phyloP scores from a whole-genome alignment of 2,329 filamentous ascomycete genomes.

The Macrophomina pseudophaseolina region DNA sequence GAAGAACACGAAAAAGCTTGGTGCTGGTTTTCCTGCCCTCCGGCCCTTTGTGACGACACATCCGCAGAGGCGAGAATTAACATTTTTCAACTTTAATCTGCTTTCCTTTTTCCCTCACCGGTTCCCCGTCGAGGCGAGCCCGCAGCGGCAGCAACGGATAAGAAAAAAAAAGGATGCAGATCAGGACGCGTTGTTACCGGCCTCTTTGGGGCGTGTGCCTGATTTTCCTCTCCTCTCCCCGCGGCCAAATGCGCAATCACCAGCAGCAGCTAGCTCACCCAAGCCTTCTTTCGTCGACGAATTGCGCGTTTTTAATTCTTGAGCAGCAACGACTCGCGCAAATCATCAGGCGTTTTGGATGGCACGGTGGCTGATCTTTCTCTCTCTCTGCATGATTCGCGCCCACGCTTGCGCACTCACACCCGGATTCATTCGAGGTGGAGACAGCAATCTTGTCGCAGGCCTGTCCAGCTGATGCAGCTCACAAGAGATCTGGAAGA shows the following conservation, averaged over 20 bases:
- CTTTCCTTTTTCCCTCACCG: background rate
- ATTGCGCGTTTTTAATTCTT: constrained; percentile 16
- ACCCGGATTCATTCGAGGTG: background rate
- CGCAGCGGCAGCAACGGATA: background rate
- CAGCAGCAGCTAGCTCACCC: background rate
- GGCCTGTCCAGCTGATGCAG: constrained; percentile 1
- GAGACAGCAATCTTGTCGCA: constrained; percentile 6
- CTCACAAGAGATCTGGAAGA: constrained; percentile 6
- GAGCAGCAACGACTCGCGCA: constrained; percentile 1
- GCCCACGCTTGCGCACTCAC: background rate
- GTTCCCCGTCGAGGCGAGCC: background rate
- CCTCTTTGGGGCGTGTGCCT: background rate
- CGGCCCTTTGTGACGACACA: background rate
- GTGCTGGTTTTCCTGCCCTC: constrained; percentile 9
- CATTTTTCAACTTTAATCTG: constrained; percentile 13
- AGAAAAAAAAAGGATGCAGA: background rate
- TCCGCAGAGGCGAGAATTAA: background rate
- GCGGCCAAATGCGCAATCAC: background rate
- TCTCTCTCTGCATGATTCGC: constrained; percentile 4
- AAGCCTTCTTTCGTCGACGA: background rate
- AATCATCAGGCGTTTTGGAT: constrained; percentile 21
- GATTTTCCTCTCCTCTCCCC: background rate
- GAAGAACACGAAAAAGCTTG: constrained; percentile 8
- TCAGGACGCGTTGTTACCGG: background rate
- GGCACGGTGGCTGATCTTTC: background rate